Evolutionary conservation across 1,284 basidiomycete genomes (phyloP), one percentile per base, ranked within the genome.

Genomic region (Volvariella volvacea): DNA sequence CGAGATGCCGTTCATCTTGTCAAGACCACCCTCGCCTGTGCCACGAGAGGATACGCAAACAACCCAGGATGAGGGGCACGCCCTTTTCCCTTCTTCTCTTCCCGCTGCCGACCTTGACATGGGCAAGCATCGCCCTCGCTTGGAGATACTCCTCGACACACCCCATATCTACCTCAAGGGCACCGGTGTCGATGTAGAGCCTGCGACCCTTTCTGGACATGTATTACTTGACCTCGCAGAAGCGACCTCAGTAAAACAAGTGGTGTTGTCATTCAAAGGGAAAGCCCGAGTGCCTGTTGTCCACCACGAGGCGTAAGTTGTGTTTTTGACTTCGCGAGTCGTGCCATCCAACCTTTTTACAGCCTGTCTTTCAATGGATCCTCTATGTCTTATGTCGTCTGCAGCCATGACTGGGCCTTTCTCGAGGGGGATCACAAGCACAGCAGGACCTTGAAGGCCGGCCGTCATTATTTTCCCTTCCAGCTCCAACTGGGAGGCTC

Each of bases 321-420:
- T 28, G 14, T 7, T 22, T 36, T 45, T 37, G 45, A 50, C 48
- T 45, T 16, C 25, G 22, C 42, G 47, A 42, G 49, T 47, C n/a
- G 21, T 17, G 17, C 34, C 14, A 7, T 20, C 25, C 22, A 32
- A 39, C 39, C 9, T 16, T 25, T 36, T 32, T 32, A 25, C 16
- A 59, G 59, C 48, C 61, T 69, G 43, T 61, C 73, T 22, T 62
- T 70, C 41, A 71, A 68, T 55, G 56, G 64, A 30, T 68, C 74
- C 49, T 64, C 64, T 51, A 68, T 74, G 58, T 80, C 74, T 55
- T 89, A 88, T 57, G 68, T 78, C 40, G 64, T 93, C 43, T 84
- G 84, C 63, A 78, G 76, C 48, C 87, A 93, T 56, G 87, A 92
- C 52, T 92, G 89, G 89, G 88, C 83, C n/a, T 88, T 90, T 63